Base-by-base conservation (phyloP, 441 rosid species). In the Isatis lusitanica region DNA sequence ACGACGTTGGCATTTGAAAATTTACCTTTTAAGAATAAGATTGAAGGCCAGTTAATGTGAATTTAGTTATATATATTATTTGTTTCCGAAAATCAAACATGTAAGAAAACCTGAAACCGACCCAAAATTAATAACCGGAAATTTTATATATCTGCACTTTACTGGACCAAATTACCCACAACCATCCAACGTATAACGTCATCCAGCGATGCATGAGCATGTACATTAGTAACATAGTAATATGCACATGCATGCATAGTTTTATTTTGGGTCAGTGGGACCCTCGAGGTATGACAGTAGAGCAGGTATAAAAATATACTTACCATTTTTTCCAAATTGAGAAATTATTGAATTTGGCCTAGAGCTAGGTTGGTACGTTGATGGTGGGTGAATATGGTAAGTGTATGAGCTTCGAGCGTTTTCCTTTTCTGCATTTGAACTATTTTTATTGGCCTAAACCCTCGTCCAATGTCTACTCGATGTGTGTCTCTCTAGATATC, bases 191-290 rank as follows among this genome's bases (percentile, higher is more conserved):
- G 51, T 42, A 5, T 43, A 53, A 52, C 40, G 51, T 58, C 28
- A 58, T 4, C 36, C 7, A 66, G 43, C 13, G 43, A 39, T 66
- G 66, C 72, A 48, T 17, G 71, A 55, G 15, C 61, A 66, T 72
- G 63, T 52, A 42, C 63, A 70, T 17, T 21, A 44, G 35, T 39
- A 11, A 6, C 6, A 53, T 47, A 36, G 50, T 15, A 6, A 68
- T 61, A 75, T 43, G 40, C n/a, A 21, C 78, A 73, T 55, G 63
- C 64, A 73, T 65, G 47, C 44, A 65, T 46, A 38, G 71, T 47
- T 65, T 57, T 16, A n/a, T 52, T 56, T 10, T 18, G 17, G 71
- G 43, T 13, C 24, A 48, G 7, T 38, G 26, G 46, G 67, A 30
- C 66, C 59, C 8, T 9, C n/a, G 38, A 47, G 66, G 53, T 17